Conservation (phyloP, 164 flowering plant species). For the Vitis amurensis region DNA sequence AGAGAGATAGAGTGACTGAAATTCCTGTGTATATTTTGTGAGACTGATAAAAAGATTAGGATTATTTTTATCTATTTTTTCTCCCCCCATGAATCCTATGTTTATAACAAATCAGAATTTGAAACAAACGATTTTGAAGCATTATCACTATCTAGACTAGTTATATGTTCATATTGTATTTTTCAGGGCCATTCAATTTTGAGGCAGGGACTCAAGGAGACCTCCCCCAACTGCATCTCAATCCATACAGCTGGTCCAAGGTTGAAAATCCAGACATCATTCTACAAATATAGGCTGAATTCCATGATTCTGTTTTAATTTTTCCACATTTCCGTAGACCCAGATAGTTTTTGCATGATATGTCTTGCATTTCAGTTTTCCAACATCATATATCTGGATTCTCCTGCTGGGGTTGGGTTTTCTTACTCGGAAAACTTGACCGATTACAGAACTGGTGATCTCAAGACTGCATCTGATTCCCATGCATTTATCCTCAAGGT, state of each 20-base stretch:
- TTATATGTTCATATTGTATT: background rate
- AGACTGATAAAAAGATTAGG: too few relatives aligned
- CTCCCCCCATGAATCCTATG: too few relatives aligned
- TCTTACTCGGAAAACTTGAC: constrained; percentile 62
- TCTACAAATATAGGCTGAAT: background rate
- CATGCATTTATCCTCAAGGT: constrained; percentile 89
- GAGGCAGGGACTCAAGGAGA: constrained; percentile 35
- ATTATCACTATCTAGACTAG: background rate
- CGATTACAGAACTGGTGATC: constrained; percentile 78
- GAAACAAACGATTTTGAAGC: too few relatives aligned
- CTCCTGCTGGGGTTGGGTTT: constrained; percentile 94
- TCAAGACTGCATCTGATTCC: constrained; percentile 71
- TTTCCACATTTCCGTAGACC: background rate
- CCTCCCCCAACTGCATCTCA: constrained; percentile 70
- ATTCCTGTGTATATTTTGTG: too few relatives aligned
- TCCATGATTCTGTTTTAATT: background rate
- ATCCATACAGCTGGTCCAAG: constrained; percentile 96
- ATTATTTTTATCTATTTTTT: too few relatives aligned
- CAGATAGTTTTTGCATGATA: background rate
- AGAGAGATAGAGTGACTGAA: too few relatives aligned
- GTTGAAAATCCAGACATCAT: constrained; percentile 22
- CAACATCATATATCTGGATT: constrained; percentile 84
- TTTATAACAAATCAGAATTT: too few relatives aligned
- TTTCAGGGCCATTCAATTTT: constrained; percentile 92
- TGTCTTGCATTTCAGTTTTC: constrained; percentile 61